These are phyloP conservation scores for Aspergillus taichungensis DNA, from an alignment of 495 filamentous ascomycete genomes.

Conservation along the genomic window DNA sequence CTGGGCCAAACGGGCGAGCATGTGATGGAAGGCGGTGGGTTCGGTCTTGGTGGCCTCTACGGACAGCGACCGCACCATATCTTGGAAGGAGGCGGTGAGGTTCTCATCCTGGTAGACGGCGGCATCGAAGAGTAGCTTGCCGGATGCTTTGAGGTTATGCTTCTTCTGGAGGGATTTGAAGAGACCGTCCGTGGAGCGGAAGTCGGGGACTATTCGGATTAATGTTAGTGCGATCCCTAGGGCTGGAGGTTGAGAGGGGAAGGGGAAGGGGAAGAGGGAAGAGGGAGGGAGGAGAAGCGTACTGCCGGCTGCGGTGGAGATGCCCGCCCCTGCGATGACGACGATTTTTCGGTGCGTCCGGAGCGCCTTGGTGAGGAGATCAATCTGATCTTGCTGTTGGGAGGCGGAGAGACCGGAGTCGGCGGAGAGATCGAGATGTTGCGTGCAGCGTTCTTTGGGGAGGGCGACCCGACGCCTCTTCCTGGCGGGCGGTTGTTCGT, in stretches of 20 bases:
- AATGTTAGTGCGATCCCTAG: conserved; percentile 3
- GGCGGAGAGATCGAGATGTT: conserved; percentile 61
- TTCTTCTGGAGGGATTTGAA: conserved; percentile 76
- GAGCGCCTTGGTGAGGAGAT: conserved; percentile 64
- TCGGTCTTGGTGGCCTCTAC: conserved; percentile 61
- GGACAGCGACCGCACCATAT: conserved; percentile 86
- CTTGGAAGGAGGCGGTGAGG: conserved; percentile 82
- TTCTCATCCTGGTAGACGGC: conserved; percentile 89
- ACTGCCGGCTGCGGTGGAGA: conserved; percentile 95
- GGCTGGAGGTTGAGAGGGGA: background rate
- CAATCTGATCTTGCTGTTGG: conserved; percentile 51
- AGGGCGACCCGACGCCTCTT: conserved; percentile 58
- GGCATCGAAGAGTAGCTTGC: conserved; percentile 94
- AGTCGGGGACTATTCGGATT: conserved; percentile 71
- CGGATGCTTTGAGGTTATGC: conserved; percentile 85
- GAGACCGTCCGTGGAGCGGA: conserved; percentile 80
- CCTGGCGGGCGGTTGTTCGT: conserved; percentile 60
- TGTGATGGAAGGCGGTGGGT: conserved; percentile 86
- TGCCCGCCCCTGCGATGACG: conserved; percentile 91
- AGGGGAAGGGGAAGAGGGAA: conserved; percentile 58
- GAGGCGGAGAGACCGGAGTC: conserved; percentile 31
- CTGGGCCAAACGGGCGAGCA: conserved; percentile 82
- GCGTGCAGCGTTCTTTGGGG: conserved; percentile 65
- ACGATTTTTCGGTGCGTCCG: conserved; percentile 91
- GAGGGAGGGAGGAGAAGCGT: conserved; percentile 45